A percentile compares a stretch with the other conserved stretches of the same genome.
These are phyloP conservation scores for Quambalaria eucalypti DNA, from an alignment of 1,284 basidiomycete genomes.

Conservation along the genomic window DNA sequence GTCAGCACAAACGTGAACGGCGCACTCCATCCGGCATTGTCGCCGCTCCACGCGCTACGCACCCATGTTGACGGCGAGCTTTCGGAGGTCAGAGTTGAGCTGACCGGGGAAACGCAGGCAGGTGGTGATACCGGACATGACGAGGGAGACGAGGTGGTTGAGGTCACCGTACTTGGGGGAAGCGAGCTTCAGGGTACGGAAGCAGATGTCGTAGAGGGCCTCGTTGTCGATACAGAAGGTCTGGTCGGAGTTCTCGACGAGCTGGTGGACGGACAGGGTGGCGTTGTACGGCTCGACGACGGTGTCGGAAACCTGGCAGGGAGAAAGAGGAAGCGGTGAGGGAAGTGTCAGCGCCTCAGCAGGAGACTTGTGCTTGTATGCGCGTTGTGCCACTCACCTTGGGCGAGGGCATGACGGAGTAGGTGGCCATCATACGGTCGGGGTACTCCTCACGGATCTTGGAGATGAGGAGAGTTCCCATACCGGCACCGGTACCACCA, in stretches of 20 bases:
- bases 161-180: slow-evolving; percentile 92
- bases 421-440: slow-evolving; percentile 59
- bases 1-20: background rate
- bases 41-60: slow-evolving; percentile 36
- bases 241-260: slow-evolving; percentile 59
- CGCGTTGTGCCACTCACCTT: slow-evolving; percentile 50
- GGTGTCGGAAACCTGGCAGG: slow-evolving; percentile 52
- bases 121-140: slow-evolving; percentile 96
- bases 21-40: background rate
- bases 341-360: background rate
- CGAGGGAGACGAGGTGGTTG: slow-evolving; percentile 91
- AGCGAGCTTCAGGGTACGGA: slow-evolving; percentile 86
- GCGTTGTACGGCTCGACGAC: slow-evolving; percentile 61
- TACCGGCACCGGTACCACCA: slow-evolving; percentile 59
- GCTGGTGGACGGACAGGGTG: slow-evolving; percentile 56
- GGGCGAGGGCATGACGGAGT: slow-evolving; percentile 58
- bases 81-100: slow-evolving; percentile 92
- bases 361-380: background rate
- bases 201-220: slow-evolving; percentile 86
- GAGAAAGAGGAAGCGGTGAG: background rate
- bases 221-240: slow-evolving; percentile 79
- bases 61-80: slow-evolving; percentile 98
- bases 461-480: slow-evolving; percentile 58
- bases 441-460: slow-evolving; percentile 60
- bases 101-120: slow-evolving; percentile 96